Conservation (phyloP, 148 eudicot genomes). For the Heliosperma pusillum region DNA sequence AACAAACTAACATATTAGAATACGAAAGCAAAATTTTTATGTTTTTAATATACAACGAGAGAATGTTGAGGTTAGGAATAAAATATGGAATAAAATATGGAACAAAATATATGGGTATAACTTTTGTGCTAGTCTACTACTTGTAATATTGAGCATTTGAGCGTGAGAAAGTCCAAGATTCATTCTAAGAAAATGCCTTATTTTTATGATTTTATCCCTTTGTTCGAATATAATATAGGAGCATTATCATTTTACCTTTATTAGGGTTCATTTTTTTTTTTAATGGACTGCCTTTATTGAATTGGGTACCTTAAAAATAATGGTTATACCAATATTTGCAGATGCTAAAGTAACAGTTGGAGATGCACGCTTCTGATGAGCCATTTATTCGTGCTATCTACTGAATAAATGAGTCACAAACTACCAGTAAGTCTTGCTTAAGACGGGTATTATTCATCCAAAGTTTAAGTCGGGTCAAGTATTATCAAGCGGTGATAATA, state of each 20-base stretch:
- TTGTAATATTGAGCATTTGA: too few relatives aligned
- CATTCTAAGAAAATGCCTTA: not conserved
- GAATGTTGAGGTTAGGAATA: conserved; percentile 10
- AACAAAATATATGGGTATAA: not conserved
- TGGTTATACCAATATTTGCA: not conserved
- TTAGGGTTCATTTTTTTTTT: too few relatives aligned
- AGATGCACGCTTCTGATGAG: conserved; percentile 22
- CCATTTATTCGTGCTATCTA: too few relatives aligned
- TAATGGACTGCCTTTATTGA: conserved; percentile 16
- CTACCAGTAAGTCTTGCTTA: too few relatives aligned
- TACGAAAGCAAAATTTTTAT: too few relatives aligned
- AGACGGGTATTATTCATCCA: too few relatives aligned
- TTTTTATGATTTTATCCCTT: conserved; percentile 2
- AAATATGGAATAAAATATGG: not conserved
- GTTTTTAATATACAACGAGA: not conserved
- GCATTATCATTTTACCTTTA: not conserved
- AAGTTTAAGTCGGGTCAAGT: too few relatives aligned
- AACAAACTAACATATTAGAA: too few relatives aligned
- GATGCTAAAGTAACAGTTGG: conserved; percentile 11
- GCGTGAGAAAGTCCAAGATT: not conserved
- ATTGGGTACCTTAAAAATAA: conserved; percentile 5
- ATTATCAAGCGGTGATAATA: too few relatives aligned
- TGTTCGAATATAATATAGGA: conserved; percentile 2
- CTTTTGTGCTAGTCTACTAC: conserved; percentile 10
- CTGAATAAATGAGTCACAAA: too few relatives aligned